A percentile compares a stretch with the other conserved stretches of the same genome.
Conservation (phyloP, 2,329 filamentous ascomycete species). For the Botrytis medusae region DNA sequence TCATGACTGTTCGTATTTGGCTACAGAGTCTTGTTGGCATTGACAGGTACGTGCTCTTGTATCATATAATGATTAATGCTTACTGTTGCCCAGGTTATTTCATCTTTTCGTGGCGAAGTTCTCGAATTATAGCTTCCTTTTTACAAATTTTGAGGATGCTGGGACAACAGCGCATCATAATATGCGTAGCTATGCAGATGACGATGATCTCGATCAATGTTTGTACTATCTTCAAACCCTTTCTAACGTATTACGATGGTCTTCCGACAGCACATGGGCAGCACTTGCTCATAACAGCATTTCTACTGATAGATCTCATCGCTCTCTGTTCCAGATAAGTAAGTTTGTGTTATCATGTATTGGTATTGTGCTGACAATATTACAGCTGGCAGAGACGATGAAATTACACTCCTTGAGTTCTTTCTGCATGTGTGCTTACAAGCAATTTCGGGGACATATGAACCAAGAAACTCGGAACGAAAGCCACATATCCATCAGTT, state of each 20-base stretch:
- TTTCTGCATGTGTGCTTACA: slow-evolving; percentile 65
- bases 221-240: slow-evolving; percentile 76
- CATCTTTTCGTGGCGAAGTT: slow-evolving; percentile 60
- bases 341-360: slow-evolving; percentile 40
- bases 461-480: slow-evolving; percentile 41
- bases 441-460: slow-evolving; percentile 53
- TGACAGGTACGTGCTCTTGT: slow-evolving; percentile 53
- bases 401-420: slow-evolving; percentile 65
- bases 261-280: slow-evolving; percentile 68
- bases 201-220: slow-evolving; percentile 73
- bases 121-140: slow-evolving; percentile 54
- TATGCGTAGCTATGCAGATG: slow-evolving; percentile 46
- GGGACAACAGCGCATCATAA: slow-evolving; percentile 31
- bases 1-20: slow-evolving; percentile 78
- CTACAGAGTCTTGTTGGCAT: slow-evolving; percentile 65
- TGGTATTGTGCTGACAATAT: slow-evolving; percentile 25
- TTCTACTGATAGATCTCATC: slow-evolving; percentile 48
- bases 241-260: slow-evolving; percentile 68
- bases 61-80: slow-evolving; percentile 25
- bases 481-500: slow-evolving; percentile 61
- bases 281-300: slow-evolving; percentile 64
- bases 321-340: slow-evolving; percentile 52
- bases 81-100: slow-evolving; percentile 52
- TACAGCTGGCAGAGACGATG: slow-evolving; percentile 53
- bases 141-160: slow-evolving; percentile 31